Base-by-base conservation (phyloP, 805 yeast genomes). In the Lipomyces lipofer region DNA sequence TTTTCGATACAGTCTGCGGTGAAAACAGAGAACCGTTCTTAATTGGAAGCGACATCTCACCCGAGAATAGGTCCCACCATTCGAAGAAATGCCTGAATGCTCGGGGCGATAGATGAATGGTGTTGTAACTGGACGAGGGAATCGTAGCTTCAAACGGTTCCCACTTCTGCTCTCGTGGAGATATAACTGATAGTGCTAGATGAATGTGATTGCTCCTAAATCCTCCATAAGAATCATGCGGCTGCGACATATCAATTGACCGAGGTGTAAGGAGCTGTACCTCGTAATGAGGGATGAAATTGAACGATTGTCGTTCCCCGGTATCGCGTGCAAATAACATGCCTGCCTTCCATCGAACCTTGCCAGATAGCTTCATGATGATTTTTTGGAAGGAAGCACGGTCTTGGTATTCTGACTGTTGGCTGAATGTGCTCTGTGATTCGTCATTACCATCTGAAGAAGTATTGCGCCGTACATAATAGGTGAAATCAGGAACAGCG, bases 11-110 rank as follows among this genome's bases (percentile, higher is more conserved):
- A 51, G 66, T 67, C 50, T 75, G 75, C 1, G 65, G 67, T 13
- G 69, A 71, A 73, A 88, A 92, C 22, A 94, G 66, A 1, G 71
- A 69, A 0, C 98, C 97, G 43, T 80, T 76, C 48, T 95, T 78
- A 13, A 89, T 79, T 0, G 98, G 96, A 19, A 91, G 73, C 49
- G 89, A 82, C 62, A 86, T 76, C 51, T 85, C 83, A 24, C 92
- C 85, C n/a, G 85, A 79, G 69, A 92, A 92, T 60, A 87, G 78
- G 30, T 72, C 71, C 96, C 97, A 91, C 98, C 98, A 94, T 3
- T 69, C 66, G 64, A 82, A 83, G 71, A 94, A 90, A 56, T 83
- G 86, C 6, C 72, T 67, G 61, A 92, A 75, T 0, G 84, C 78
- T 3, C 73, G 74, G 1, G 97, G 96, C 2, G 90, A 77, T 49